phyloP scores from a whole-genome alignment of 345 rosid species.

The Dipteronia dyeriana region DNA sequence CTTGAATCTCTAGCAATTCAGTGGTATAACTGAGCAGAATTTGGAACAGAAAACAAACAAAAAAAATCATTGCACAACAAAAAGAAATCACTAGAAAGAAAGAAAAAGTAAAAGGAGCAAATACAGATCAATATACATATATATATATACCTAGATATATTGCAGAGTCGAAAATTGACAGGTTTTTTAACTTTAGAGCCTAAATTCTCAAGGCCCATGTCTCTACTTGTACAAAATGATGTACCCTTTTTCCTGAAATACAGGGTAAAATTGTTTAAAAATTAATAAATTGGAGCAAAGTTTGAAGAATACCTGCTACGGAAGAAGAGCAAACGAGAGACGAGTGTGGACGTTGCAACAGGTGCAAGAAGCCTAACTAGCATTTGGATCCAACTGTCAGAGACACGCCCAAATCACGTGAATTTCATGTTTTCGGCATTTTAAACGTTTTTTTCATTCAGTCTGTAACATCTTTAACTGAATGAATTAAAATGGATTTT shows the following conservation, averaged over 20 bases:
- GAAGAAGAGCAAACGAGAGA: not conserved
- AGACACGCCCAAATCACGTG: not conserved
- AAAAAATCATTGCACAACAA: not conserved
- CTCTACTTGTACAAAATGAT: conserved; percentile 19
- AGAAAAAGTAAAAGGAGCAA: not conserved
- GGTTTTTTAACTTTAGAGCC: conserved; percentile 30
- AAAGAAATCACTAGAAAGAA: not conserved
- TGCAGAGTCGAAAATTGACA: conserved; percentile 54
- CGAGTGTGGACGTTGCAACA: not conserved
- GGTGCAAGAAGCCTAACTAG: not conserved
- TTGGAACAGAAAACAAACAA: conserved; percentile 10
- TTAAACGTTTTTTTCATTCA: not conserved
- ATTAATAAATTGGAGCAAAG: not conserved
- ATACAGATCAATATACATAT: conserved; percentile 29
- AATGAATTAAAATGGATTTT: too few species aligned
- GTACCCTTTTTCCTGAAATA: conserved; percentile 26
- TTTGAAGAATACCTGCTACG: not conserved
- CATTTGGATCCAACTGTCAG: not conserved
- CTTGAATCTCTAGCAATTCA: conserved; percentile 65
- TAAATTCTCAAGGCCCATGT: conserved; percentile 45
- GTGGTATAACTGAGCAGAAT: conserved; percentile 52
- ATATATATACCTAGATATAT: conserved; percentile 57
- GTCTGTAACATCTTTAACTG: too few species aligned
- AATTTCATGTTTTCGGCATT: not conserved
- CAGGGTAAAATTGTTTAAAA: not conserved